These are phyloP conservation scores for Mangifera indica DNA, from an alignment of 345 rosid genomes.

Conservation along the genomic window DNA sequence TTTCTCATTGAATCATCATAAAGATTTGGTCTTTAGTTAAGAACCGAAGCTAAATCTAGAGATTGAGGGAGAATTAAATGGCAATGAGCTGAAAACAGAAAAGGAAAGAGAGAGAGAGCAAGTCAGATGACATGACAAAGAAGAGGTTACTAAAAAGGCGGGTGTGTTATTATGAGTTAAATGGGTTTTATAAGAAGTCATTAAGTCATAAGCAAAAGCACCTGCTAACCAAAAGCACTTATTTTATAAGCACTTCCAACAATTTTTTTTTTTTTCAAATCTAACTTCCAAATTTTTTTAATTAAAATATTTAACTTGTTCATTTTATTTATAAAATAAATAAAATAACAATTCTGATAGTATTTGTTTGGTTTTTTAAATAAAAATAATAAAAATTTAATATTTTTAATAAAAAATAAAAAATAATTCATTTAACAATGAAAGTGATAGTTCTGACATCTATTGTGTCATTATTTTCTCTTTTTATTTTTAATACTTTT, in stretches of 20 bases:
- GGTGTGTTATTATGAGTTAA: not conserved
- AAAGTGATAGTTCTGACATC: too few species aligned
- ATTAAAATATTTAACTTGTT: too few species aligned
- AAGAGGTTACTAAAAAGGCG: slow-evolving; percentile 15
- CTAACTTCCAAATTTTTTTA: too few species aligned
- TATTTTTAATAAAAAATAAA: too few species aligned
- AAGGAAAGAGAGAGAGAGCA: not conserved
- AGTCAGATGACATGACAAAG: slow-evolving; percentile 10
- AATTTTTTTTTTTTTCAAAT: not conserved
- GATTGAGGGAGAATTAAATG: not conserved
- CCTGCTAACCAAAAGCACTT: slow-evolving; percentile 4
- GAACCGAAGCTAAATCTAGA: slow-evolving; percentile 14
- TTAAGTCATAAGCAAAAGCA: not conserved
- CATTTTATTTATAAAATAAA: too few species aligned
- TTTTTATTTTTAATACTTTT: slow-evolving; percentile 13
- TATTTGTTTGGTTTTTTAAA: too few species aligned
- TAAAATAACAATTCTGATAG: too few species aligned
- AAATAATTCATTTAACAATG: too few species aligned
- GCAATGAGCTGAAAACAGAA: not conserved
- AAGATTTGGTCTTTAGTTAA: slow-evolving; percentile 8
- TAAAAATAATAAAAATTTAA: too few species aligned
- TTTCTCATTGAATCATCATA: too few species aligned
- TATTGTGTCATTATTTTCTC: too few species aligned
- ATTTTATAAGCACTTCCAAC: not conserved
- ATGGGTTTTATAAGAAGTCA: not conserved